Evolutionary conservation across 1,284 basidiomycete species (phyloP), one percentile per base, ranked within the genome.

Genomic region (Cystobasidium pallidum): DNA sequence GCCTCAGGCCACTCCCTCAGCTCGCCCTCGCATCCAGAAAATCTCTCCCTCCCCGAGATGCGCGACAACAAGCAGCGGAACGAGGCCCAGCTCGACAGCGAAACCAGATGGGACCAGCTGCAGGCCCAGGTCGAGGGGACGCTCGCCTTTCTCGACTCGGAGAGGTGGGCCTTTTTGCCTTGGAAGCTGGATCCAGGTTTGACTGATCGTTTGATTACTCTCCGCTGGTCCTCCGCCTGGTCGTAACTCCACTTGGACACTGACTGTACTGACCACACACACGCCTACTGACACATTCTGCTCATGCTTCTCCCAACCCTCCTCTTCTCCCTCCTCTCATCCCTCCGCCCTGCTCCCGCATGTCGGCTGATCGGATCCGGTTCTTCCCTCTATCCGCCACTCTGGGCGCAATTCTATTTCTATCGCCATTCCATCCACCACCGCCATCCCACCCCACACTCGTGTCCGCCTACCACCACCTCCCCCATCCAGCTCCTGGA

Each of bases 401-500:
- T n/a, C n/a, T n/a, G n/a, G n/a, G n/a, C n/a, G n/a, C n/a, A n/a
- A n/a, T n/a, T n/a, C n/a, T n/a, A n/a, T n/a, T n/a, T n/a, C n/a
- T n/a, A n/a, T n/a, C n/a, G n/a, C n/a, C n/a, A n/a, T n/a, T n/a
- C n/a, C n/a, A n/a, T n/a, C n/a, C n/a, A n/a, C n/a, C n/a, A n/a
- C n/a, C n/a, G n/a, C n/a, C n/a, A n/a, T n/a, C n/a, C n/a, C n/a
- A n/a, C n/a, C n/a, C n/a, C n/a, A n/a, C n/a, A n/a, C n/a, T n/a
- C n/a, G n/a, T n/a, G n/a, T n/a, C n/a, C n/a, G n/a, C n/a, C n/a
- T n/a, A n/a, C n/a, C n/a, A n/a, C n/a, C 36, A 15, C 24, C 17
- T 51, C 49, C n/a, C 8, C 17, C 49, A 24, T 24, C 24, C 55
- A 68, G 66, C 54, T 68, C 55, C 11, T 55, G 49, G 52, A 39